These are phyloP conservation scores for Aspergillus hortae DNA, from an alignment of 2,329 filamentous ascomycete genomes.

Conservation along the genomic window DNA sequence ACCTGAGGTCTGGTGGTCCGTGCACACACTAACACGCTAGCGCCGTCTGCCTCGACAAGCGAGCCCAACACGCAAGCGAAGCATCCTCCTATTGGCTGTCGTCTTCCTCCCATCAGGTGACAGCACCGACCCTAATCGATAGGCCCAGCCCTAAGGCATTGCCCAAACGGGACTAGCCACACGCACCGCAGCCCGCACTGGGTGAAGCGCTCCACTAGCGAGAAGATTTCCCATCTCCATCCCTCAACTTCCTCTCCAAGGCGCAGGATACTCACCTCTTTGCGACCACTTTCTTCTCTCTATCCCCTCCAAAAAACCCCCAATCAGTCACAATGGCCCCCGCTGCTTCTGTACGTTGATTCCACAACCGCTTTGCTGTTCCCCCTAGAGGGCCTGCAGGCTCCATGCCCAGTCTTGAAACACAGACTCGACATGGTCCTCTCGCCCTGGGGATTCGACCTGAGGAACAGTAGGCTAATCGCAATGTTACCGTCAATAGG, in stretches of 20 bases:
- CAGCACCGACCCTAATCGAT: constrained; percentile 16
- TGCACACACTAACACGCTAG: constrained; percentile 20
- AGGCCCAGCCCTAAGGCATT: constrained; percentile 11
- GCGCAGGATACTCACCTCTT: constrained; percentile 92
- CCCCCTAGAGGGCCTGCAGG: constrained; percentile 48
- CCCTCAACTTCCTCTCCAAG: constrained; percentile 33
- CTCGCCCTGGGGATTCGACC: constrained; percentile 22
- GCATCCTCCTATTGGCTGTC: background rate
- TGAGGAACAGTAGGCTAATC: constrained; percentile 92
- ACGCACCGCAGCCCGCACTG: constrained; percentile 22
- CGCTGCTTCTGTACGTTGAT: constrained; percentile 76
- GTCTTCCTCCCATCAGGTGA: constrained; percentile 8
- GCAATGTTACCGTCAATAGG: constrained; percentile 47
- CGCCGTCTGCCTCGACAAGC: constrained; percentile 11
- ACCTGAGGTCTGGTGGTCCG: constrained; percentile 9
- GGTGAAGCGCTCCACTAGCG: constrained; percentile 25
- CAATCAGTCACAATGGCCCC: constrained; percentile 71
- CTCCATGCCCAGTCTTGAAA: constrained; percentile 17
- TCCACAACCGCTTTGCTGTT: constrained; percentile 85
- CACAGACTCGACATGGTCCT: background rate
- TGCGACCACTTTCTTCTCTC: constrained; percentile 53
- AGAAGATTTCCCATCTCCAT: constrained; percentile 19
- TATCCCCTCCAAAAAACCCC: constrained; percentile 23
- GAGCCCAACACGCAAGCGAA: constrained; percentile 1
- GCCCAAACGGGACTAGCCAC: constrained; percentile 21